Base-by-base conservation (phyloP, 306 rosid genomes). In the Prunus armeniaca region DNA sequence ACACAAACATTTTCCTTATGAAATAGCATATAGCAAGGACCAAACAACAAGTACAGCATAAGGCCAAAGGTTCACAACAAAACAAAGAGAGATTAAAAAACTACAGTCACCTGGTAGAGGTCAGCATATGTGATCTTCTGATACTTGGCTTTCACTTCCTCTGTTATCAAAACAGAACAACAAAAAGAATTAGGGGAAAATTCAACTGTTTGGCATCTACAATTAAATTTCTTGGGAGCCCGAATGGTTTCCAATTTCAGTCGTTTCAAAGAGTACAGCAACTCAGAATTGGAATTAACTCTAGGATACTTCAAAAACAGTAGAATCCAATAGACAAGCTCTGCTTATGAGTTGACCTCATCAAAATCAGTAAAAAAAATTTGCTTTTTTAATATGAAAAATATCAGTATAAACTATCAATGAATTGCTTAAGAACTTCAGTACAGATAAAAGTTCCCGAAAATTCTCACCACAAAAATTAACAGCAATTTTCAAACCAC, bases 101-200 rank as follows among this genome's bases (percentile, higher is more conserved):
- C 43, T 34, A 69, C 9, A 50, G 9, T 81, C 78, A 93, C 98
- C 96, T 93, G 98, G 85, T 87, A 91, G 25, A 93, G 82, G 54
- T 93, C 97, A 1, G 97, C 98, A 79, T 93, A 91, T 66, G 97
- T 84, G 85, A 91, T 63, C 47, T 70, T 86, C 2, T 89, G 89
- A 83, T 87, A 89, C 57, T 87, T 91, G 69, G 72, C 75, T 88
- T 91, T 93, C 86, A 91, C 97, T 72, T 85, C 88, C 75, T 88
- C 98, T 93, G 74, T 58, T 20, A 56, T 32, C 78, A 43, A 76
- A 81, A 73, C 69, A 80, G 41, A 78, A 46, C 19, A 65, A 61
- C 69, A 8, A 54, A 61, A 65, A 57, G 30, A 0, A 25, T 63
- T 52, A 67, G 76, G 77, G 11, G 12, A 57, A 47, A 65, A 67